phyloP scores from a whole-genome alignment of 129 eudicot species.

The Flaveria linearis region DNA sequence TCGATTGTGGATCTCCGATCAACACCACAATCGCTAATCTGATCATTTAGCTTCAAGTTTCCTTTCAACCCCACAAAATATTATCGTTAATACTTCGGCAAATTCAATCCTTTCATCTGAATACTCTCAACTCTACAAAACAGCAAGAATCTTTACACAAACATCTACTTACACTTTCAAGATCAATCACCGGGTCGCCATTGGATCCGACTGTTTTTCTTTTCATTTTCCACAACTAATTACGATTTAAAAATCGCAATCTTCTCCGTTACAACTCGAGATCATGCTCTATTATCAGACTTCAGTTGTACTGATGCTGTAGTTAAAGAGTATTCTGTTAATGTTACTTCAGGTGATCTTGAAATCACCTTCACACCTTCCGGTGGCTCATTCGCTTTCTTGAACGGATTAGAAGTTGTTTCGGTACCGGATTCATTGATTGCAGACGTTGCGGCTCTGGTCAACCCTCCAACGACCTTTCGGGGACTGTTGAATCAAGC shows the following conservation, averaged over 20 bases:
- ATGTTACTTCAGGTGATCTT: conserved; percentile 43
- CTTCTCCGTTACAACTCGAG: conserved; percentile 61
- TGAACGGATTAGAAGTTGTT: conserved; percentile 78
- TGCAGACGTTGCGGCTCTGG: conserved; percentile 47
- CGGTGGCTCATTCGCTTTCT: conserved; percentile 54
- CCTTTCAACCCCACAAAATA: conserved; percentile 63
- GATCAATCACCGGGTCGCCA: conserved; percentile 65
- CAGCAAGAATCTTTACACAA: conserved; percentile 67
- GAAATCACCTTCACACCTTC: conserved; percentile 58
- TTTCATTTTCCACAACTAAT: conserved; percentile 49
- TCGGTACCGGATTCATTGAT: conserved; percentile 71
- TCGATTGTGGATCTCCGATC: conserved; percentile 76
- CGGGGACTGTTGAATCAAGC: conserved; percentile 49
- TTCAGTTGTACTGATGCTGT: conserved; percentile 37
- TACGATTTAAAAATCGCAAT: conserved; percentile 52
- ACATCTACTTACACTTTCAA: conserved; percentile 52
- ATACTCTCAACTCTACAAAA: conserved; percentile 49
- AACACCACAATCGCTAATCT: conserved; percentile 56
- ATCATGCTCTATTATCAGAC: conserved; percentile 50
- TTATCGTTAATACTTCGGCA: conserved; percentile 49
- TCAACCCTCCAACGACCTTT: conserved; percentile 41
- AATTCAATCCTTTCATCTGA: conserved; percentile 50
- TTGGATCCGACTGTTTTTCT: conserved; percentile 84
- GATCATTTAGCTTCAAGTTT: conserved; percentile 65
- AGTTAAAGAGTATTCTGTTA: conserved; percentile 58